Base-by-base conservation (phyloP, 768 basidiomycete genomes). In the Tubosaeta sp. region DNA sequence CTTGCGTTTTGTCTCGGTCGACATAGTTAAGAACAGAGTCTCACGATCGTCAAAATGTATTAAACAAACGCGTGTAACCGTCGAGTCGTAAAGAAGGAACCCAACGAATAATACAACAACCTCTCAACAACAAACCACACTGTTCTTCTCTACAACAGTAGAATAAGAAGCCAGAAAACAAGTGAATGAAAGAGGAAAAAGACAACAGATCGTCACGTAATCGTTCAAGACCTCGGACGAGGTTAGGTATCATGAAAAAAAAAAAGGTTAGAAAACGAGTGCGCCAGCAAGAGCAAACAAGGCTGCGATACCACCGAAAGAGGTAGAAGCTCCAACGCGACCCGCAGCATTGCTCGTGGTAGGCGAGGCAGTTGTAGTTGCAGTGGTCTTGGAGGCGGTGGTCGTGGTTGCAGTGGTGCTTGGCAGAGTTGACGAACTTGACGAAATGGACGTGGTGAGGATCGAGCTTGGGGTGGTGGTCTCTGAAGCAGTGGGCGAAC, bases 381-480 rank as follows among this genome's bases (percentile, higher is more conserved):
- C 42, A 9, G 50, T 35, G 4, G 49, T 19, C 21, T 36, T 12
- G 9, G 62, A 65, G n/a, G 70, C 48, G 9, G 62, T 65, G 47
- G 72, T 70, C 11, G 78, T 72, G 1, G 38, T 21, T 19, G 9
- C 6, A 14, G 46, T 31, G 2, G 41, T 21, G 8, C 11, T 49
- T 6, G 48, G 24, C 8, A 45, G 34, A 3, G 68, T 55, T 3
- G 60, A 65, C 39, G 73, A 67, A 10, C 75, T 69, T 0, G 77
- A 70, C 9, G 63, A 27, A 3, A 63, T 59, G 7, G 44, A 10
- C 16, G 74, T 58, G 31, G 74, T 56, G 22, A 61, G 53, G 0
- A 69, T 54, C 10, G 71, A 58, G 45, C 70, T 69, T 34, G 73
- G 55, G 27, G 59, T 57, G 25, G 59, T 66, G 4, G 51, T 29